A percentile compares a stretch with the other conserved stretches of the same genome.
phyloP scores from a whole-genome alignment of 768 basidiomycete species.

The Trametes sanguinea region DNA sequence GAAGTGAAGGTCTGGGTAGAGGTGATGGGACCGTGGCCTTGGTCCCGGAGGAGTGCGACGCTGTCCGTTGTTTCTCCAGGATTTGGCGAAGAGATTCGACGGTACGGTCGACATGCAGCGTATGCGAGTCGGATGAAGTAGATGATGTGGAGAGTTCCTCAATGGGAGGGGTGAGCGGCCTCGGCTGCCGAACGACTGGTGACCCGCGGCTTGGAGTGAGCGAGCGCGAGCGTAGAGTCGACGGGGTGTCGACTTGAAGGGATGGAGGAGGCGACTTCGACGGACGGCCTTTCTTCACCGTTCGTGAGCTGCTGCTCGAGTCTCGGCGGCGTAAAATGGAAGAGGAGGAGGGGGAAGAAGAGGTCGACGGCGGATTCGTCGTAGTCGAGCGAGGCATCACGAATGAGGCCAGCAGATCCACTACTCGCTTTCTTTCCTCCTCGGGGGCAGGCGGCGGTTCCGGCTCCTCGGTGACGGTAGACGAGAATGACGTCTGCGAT shows the following conservation, averaged over 20 bases:
- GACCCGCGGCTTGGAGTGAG: constrained; percentile 33
- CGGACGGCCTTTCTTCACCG: constrained; percentile 15
- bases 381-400: constrained; percentile 13
- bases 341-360: constrained; percentile 15
- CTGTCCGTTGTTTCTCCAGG: constrained; percentile 39
- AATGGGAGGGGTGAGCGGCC: constrained; percentile 55
- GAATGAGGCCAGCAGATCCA: constrained; percentile 32
- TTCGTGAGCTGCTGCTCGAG: constrained; percentile 20
- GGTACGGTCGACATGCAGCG: constrained; percentile 62
- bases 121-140: constrained; percentile 55
- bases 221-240: constrained; percentile 28
- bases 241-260: constrained; percentile 11
- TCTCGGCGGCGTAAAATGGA: constrained; percentile 19
- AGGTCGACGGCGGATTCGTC: constrained; percentile 12
- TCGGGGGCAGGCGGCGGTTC: neutral
- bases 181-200: constrained; percentile 28
- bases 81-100: constrained; percentile 71
- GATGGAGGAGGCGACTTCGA: constrained; percentile 26
- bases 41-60: constrained; percentile 2
- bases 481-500: constrained; percentile 7
- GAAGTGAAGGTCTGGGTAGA: constrained; percentile 39
- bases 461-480: constrained; percentile 11
- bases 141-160: constrained; percentile 57
- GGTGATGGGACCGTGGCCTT: constrained; percentile 37
- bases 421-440: constrained; percentile 15